These are phyloP conservation scores for Salisapilia sapeloensis DNA, from an alignment of 352 stramenopile species.

Conservation along the genomic window DNA sequence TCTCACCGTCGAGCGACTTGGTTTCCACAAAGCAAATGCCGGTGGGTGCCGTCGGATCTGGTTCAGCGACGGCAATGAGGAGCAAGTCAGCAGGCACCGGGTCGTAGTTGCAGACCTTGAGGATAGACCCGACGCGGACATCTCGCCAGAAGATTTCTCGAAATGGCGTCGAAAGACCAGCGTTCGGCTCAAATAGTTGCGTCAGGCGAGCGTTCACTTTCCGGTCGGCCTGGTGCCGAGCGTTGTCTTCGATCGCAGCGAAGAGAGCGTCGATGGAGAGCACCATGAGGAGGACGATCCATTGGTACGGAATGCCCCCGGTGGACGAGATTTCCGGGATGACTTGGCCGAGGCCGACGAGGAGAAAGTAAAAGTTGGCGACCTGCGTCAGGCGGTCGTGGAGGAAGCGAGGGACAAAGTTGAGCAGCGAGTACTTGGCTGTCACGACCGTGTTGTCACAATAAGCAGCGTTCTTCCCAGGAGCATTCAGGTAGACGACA, in stretches of 20 bases:
- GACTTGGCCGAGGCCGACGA: conserved; percentile 74
- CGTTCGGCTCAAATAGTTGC: conserved; percentile 37
- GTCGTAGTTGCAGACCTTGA: conserved; percentile 81
- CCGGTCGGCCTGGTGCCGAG: conserved; percentile 47
- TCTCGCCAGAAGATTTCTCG: conserved; percentile 30
- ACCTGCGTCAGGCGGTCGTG: conserved; percentile 72
- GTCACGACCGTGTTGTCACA: conserved; percentile 72
- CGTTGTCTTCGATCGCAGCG: conserved; percentile 69
- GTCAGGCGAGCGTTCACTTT: conserved; percentile 68
- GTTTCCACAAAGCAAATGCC: conserved; percentile 81
- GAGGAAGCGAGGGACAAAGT: conserved; percentile 75
- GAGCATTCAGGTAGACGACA: conserved; percentile 59
- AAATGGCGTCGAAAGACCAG: conserved; percentile 16
- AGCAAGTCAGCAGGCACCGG: conserved; percentile 66
- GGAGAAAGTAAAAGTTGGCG: conserved; percentile 83
- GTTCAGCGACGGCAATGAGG: conserved; percentile 52
- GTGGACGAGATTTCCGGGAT: conserved; percentile 79
- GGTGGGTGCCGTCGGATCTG: conserved; percentile 30
- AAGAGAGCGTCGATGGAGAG: conserved; percentile 76
- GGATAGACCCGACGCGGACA: conserved; percentile 59
- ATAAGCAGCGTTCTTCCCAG: conserved; percentile 41
- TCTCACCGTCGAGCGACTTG: conserved; percentile 77
- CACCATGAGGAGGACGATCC: conserved; percentile 71
- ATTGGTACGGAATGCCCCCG: conserved; percentile 67
- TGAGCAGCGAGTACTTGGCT: conserved; percentile 78